A percentile compares a stretch with the other conserved stretches of the same genome.
Evolutionary conservation across 805 yeast species (phyloP).

Genomic region (Diddensiella caesifluorescens): DNA sequence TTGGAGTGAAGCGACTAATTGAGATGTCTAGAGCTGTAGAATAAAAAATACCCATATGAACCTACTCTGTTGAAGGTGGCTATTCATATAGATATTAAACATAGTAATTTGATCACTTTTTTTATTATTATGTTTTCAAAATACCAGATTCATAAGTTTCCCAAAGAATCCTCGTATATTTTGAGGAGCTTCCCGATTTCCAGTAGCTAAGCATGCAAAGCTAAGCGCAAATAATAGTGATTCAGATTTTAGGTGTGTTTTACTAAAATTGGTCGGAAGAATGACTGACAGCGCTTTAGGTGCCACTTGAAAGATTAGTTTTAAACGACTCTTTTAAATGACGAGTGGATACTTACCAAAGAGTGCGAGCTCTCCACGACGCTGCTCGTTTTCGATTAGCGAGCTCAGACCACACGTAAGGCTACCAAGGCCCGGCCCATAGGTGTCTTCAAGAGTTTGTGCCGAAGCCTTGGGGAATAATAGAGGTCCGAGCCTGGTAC

Average conservation of each 20-base stretch:
- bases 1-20: conserved; percentile 83
- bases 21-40: conserved; percentile 46
- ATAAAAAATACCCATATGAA: conserved; percentile 2
- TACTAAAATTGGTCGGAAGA: conserved; percentile 10
- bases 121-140: conserved; percentile 7
- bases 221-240: conserved; percentile 17
- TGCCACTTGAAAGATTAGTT: conserved; percentile 30
- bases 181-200: conserved; percentile 4
- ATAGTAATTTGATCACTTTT: neutral
- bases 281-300: conserved; percentile 25
- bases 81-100: neutral
- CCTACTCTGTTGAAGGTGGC: neutral
- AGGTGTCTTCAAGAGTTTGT: conserved; percentile 36
- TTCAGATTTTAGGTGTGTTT: conserved; percentile 11
- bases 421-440: conserved; percentile 40
- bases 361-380: conserved; percentile 45
- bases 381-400: conserved; percentile 36
- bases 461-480: conserved; percentile 36
- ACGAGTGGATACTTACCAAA: conserved; percentile 23
- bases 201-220: conserved; percentile 17
- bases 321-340: neutral
- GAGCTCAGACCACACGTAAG: conserved; percentile 40
- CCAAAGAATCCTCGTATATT: conserved; percentile 16
- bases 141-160: conserved; percentile 9
- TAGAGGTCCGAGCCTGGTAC: conserved; percentile 38